These are phyloP conservation scores for Auriscalpium microsporum DNA, from an alignment of 768 basidiomycete genomes.

Conservation along the genomic window DNA sequence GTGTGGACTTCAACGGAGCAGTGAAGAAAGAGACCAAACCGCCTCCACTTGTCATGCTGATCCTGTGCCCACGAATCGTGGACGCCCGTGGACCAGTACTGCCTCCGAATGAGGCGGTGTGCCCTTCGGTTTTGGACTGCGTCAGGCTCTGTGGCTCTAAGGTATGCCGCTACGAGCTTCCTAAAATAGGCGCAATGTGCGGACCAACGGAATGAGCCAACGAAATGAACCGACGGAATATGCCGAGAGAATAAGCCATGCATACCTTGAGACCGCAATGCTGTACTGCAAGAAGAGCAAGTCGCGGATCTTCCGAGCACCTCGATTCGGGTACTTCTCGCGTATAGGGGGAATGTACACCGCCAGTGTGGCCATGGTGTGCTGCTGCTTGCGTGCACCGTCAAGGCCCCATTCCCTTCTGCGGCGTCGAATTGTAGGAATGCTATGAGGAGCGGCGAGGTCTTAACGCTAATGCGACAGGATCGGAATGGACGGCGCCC, in stretches of 20 bases:
- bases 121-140: neutral
- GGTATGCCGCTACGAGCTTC: neutral
- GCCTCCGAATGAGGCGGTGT: neutral
- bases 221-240: too few relatives aligned
- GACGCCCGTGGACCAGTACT: slow-evolving; percentile 13
- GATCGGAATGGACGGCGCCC: neutral
- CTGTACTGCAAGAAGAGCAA: neutral
- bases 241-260: too few relatives aligned
- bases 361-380: neutral
- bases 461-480: neutral
- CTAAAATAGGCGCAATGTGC: too few relatives aligned
- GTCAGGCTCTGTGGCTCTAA: neutral
- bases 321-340: neutral
- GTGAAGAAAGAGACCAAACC: slow-evolving; percentile 14
- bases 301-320: neutral
- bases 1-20: slow-evolving; percentile 6
- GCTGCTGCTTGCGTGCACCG: neutral
- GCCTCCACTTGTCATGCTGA: slow-evolving; percentile 18
- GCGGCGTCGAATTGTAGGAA: neutral
- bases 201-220: too few relatives aligned
- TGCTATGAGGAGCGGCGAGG: neutral
- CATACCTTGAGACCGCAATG: neutral
- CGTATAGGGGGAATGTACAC: neutral
- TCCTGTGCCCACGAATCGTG: slow-evolving; percentile 17
- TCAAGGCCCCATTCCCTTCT: neutral